Conservation (phyloP, 2,329 filamentous ascomycete genomes). For the Paecilomyces sp. region DNA sequence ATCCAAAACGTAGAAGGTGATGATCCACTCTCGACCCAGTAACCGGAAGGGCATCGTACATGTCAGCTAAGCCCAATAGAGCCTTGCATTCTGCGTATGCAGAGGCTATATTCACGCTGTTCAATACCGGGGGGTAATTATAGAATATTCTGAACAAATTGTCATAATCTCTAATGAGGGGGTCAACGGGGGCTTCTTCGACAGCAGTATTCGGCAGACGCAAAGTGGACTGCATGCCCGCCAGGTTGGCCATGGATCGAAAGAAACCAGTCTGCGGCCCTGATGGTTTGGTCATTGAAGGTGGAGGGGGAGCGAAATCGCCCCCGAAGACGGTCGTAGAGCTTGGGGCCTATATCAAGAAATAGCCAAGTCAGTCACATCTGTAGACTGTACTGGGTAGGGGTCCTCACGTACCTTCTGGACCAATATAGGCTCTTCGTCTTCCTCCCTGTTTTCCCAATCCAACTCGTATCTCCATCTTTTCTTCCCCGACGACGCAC, state of each 20-base stretch:
- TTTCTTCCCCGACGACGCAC: constrained; percentile 42
- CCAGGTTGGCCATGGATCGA: constrained; percentile 77
- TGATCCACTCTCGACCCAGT: constrained; percentile 88
- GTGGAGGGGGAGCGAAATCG: constrained; percentile 36
- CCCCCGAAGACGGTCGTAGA: constrained; percentile 53
- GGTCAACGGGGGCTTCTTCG: constrained; percentile 56
- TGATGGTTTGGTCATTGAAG: constrained; percentile 57
- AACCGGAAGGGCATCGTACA: constrained; percentile 84
- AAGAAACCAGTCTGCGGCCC: constrained; percentile 66
- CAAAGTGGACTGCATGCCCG: constrained; percentile 47
- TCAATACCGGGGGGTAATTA: constrained; percentile 77
- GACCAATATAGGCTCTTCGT: constrained; percentile 80
- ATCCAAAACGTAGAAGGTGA: constrained; percentile 86
- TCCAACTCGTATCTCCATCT: constrained; percentile 88
- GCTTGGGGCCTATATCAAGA: constrained; percentile 21
- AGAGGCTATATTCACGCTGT: constrained; percentile 80
- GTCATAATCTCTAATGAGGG: constrained; percentile 84
- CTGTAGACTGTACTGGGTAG: neutral
- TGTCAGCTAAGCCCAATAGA: constrained; percentile 79
- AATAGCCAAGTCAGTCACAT: constrained; percentile 6
- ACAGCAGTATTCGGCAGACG: constrained; percentile 43
- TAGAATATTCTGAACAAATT: constrained; percentile 96
- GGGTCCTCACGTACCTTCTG: constrained; percentile 56
- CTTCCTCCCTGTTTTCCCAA: constrained; percentile 57
- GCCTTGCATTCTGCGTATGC: constrained; percentile 93